Percentiles rank a stretch among this genome's conserved stretches.
These are phyloP conservation scores for Punica granatum DNA, from an alignment of 345 rosid genomes.

Conservation along the genomic window DNA sequence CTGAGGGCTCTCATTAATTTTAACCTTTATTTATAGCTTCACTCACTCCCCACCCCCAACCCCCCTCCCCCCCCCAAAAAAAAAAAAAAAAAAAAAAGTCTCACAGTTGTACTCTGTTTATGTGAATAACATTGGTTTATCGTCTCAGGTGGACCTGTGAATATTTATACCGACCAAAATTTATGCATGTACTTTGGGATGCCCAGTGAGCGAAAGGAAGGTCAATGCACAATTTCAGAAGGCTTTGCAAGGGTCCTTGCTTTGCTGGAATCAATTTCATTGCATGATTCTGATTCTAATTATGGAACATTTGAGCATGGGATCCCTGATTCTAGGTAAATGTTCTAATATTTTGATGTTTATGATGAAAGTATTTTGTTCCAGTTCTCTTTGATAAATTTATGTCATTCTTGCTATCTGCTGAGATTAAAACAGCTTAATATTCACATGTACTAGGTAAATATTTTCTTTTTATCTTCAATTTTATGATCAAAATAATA, in stretches of 20 bases:
- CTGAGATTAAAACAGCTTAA: neutral
- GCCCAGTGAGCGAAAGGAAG: constrained; percentile 42
- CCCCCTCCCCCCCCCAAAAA: too few species aligned
- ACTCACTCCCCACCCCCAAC: too few species aligned
- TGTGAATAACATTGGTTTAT: neutral
- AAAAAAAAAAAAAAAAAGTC: too few species aligned
- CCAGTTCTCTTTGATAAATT: neutral
- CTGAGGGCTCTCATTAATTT: neutral
- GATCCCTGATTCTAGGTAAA: constrained; percentile 58
- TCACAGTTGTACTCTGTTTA: neutral
- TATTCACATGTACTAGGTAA: neutral
- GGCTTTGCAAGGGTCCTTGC: constrained; percentile 71
- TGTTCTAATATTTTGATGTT: constrained; percentile 8
- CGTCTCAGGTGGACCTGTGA: constrained; percentile 34
- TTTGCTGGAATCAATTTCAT: constrained; percentile 79
- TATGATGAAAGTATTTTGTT: neutral
- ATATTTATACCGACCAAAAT: constrained; percentile 36
- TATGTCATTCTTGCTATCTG: neutral
- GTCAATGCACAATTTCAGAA: constrained; percentile 64
- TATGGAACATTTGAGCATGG: constrained; percentile 45
- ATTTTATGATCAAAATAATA: neutral
- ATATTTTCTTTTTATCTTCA: neutral
- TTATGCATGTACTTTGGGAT: constrained; percentile 50
- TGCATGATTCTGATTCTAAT: constrained; percentile 53
- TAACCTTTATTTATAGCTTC: neutral